Conservation (phyloP, 495 filamentous ascomycete species). For the Penicillium diatomitis region DNA sequence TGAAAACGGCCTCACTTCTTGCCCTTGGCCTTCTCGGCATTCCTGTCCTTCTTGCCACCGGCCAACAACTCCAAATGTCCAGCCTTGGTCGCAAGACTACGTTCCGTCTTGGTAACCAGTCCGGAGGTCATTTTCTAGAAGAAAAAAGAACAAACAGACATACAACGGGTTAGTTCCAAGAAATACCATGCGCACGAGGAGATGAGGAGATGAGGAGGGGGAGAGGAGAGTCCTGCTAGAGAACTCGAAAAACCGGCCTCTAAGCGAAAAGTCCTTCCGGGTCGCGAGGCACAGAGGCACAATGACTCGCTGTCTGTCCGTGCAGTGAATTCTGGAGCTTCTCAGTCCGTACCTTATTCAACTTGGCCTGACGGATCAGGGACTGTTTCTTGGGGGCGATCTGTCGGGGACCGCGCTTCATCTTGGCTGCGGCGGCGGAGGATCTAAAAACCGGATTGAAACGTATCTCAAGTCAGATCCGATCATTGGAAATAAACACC, state of each 20-base stretch:
- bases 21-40: conserved; percentile 7
- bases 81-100: conserved; percentile 55
- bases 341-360: conserved; percentile 46
- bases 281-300: too few relatives aligned
- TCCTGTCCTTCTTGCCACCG: conserved; percentile 53
- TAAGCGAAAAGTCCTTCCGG: too few relatives aligned
- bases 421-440: conserved; percentile 11
- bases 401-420: conserved; percentile 49
- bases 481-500: too few relatives aligned
- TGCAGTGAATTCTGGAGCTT: too few relatives aligned
- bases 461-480: too few relatives aligned
- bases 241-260: too few relatives aligned
- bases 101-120: conserved; percentile 55
- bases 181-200: neutral
- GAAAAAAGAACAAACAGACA: neutral
- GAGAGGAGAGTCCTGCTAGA: neutral
- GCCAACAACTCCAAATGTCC: conserved; percentile 65
- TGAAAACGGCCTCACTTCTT: conserved; percentile 6
- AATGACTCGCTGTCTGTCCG: too few relatives aligned
- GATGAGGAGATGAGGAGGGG: neutral
- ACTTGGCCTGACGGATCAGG: conserved; percentile 49
- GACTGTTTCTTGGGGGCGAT: conserved; percentile 62
- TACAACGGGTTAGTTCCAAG: neutral
- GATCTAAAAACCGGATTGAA: neutral
- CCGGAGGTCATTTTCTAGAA: conserved; percentile 56